These are phyloP conservation scores for Aspergillus ustus DNA, from an alignment of 2,329 filamentous ascomycete species.

Conservation along the genomic window DNA sequence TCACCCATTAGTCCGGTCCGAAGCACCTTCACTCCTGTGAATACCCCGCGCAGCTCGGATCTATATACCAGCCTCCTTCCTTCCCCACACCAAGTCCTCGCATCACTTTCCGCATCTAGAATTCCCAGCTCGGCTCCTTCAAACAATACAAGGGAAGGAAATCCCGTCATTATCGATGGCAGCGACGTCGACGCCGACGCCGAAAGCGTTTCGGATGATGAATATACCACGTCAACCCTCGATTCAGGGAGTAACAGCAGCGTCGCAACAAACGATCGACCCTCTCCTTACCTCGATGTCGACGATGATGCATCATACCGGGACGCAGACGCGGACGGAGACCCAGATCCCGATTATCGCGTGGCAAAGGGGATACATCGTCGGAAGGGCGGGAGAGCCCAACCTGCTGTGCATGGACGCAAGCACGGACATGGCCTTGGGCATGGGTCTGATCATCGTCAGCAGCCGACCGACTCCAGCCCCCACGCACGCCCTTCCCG, in stretches of 20 bases:
- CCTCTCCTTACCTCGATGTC: not conserved
- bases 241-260: conserved; percentile 8
- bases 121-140: conserved; percentile 3
- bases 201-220: conserved; percentile 18
- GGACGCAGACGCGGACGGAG: conserved; percentile 21
- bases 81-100: conserved; percentile 32
- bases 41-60: conserved; percentile 40
- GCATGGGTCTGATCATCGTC: not conserved
- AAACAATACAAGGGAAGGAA: not conserved
- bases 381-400: not conserved
- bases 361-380: not conserved
- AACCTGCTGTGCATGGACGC: not conserved
- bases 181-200: conserved; percentile 20
- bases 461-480: conserved; percentile 11
- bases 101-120: conserved; percentile 21
- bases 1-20: conserved; percentile 48
- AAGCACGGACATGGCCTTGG: not conserved
- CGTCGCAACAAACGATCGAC: conserved; percentile 14
- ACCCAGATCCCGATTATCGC: conserved; percentile 9
- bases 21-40: conserved; percentile 49
- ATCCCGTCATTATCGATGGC: not conserved
- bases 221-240: conserved; percentile 17
- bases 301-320: conserved; percentile 23
- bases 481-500: conserved; percentile 21
- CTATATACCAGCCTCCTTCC: conserved; percentile 17